These are phyloP conservation scores for Lippia alba DNA, from an alignment of 305 asterid species.

Conservation along the genomic window DNA sequence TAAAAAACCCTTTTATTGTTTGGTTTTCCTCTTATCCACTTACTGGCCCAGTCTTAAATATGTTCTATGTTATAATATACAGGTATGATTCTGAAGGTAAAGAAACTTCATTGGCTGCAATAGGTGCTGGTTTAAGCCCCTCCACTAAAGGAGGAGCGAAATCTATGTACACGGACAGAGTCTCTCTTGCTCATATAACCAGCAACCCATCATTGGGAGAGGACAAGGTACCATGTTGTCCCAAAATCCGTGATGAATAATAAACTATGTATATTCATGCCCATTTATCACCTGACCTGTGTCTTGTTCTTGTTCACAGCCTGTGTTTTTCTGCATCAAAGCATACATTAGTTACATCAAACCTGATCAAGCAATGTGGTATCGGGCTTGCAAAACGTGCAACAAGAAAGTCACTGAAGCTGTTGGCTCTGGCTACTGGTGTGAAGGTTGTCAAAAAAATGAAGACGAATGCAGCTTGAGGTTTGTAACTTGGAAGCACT, in stretches of 20 bases:
- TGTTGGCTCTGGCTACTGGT: conserved; percentile 82
- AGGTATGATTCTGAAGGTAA: conserved; percentile 94
- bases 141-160: conserved; percentile 48
- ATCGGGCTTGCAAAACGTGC: conserved; percentile 88
- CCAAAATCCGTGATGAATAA: neutral
- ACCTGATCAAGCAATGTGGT: conserved; percentile 94
- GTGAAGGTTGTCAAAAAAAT: conserved; percentile 79
- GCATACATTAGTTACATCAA: conserved; percentile 74
- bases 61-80: conserved; percentile 20
- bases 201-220: conserved; percentile 79
- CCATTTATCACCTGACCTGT: neutral
- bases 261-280: neutral
- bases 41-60: neutral
- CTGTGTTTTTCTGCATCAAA: conserved; percentile 67
- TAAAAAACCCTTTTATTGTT: neutral
- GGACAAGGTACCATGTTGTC: conserved; percentile 66
- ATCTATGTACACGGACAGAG: conserved; percentile 76
- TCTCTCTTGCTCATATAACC: conserved; percentile 68
- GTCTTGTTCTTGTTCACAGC: conserved; percentile 50
- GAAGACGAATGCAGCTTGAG: conserved; percentile 68
- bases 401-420: conserved; percentile 88
- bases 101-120: conserved; percentile 70
- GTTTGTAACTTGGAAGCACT: conserved; percentile 40
- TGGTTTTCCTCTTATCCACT: neutral
- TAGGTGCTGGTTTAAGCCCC: conserved; percentile 71